Conservation (phyloP, 306 rosid species). For the Vicia sativa region DNA sequence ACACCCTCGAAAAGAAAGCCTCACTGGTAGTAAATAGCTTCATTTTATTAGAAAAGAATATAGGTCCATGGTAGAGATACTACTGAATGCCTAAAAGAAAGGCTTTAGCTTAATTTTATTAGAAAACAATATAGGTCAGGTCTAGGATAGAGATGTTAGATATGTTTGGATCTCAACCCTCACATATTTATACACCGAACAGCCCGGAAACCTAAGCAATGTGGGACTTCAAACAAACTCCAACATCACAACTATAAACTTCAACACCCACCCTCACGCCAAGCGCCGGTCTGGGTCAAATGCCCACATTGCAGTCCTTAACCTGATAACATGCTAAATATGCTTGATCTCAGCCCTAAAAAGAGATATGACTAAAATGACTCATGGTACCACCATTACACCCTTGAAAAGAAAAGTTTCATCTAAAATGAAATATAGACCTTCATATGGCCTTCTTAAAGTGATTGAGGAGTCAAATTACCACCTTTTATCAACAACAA, state of each 20-base stretch:
- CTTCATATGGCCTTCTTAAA: not conserved
- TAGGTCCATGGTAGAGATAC: not conserved
- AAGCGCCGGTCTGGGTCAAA: no score
- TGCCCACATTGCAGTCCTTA: no score
- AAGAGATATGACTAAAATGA: not conserved
- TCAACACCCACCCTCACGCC: no score
- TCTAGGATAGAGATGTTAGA: not conserved
- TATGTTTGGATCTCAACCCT: no score
- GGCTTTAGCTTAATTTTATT: not conserved
- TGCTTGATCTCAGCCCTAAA: no score
- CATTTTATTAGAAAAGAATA: not conserved
- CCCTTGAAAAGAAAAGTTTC: not conserved
- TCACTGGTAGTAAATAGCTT: not conserved
- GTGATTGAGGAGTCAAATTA: constrained; percentile 6
- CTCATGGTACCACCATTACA: not conserved
- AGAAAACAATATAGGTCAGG: not conserved
- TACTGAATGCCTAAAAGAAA: not conserved
- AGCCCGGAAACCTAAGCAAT: no score
- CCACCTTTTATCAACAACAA: not conserved
- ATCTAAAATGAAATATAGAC: constrained; percentile 2
- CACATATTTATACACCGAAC: no score
- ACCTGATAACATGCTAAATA: no score
- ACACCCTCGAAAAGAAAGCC: not conserved
- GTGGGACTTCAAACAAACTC: no score
- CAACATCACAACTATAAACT: no score